Evolutionary conservation across 352 stramenopile genomes (phyloP), one percentile per base, ranked within the genome.

Genomic region (Plasmopara halstedii): DNA sequence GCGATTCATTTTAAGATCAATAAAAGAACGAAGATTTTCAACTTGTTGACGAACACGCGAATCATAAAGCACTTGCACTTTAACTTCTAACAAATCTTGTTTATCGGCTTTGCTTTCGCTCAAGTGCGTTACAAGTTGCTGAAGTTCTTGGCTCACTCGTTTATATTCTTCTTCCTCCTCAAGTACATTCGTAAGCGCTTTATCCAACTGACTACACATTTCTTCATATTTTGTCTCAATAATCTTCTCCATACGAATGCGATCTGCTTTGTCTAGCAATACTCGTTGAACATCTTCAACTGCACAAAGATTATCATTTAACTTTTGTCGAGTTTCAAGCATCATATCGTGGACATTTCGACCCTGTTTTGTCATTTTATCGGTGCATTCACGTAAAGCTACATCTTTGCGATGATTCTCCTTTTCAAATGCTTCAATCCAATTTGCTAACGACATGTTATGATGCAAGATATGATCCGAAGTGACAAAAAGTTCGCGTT

Each of bases 171-270:
- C 80, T 32, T 96, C 85, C 27, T 96, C 85, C 22, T 81, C 78
- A 39, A 94, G 70, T 9, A 92, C 82, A 0, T 76, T 83, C 6
- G 78, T 76, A 4, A 96, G 61, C 8, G 85, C 85, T 52, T 88
- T 90, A 54, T 96, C 83, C 11, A 96, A 56, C 42, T 96, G 85
- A 53, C 94, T 90, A 50, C 88, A 95, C 35, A 96, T 95, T 61
- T 94, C 82, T 53, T 95, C 83, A 63, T 95, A 96, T 56, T 94
- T 94, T 38, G 70, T 71, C 56, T 95, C 85, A 29, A 96, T 93
- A 20, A 88, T 77, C 46, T 91, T 75, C 53, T 96, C 82, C 46
- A 96, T 72, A 14, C 87, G 84, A 15, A 78, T 79, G 15, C 72
- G 63, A 41, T 94, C 81, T 0, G 79, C 81, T 45, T 93, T 93